Conservation (phyloP, 2,329 filamentous ascomycete genomes). For the Aspergillus cejpii region DNA sequence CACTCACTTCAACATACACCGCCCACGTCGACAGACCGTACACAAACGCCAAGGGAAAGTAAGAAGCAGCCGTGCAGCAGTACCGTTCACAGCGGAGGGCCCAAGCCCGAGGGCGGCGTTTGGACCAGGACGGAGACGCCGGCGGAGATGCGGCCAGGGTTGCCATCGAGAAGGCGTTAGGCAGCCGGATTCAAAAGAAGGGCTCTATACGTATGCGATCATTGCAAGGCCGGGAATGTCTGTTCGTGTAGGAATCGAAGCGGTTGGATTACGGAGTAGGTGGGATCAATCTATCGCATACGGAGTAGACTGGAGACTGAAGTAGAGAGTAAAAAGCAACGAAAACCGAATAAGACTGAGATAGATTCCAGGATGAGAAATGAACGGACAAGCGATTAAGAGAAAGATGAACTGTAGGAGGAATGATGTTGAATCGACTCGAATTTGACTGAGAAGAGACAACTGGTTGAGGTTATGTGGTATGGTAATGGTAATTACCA, state of each 20-base stretch:
- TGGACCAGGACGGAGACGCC: conserved; percentile 37
- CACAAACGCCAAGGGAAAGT: conserved; percentile 83
- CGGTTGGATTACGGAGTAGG: neutral
- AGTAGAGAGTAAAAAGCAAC: too few relatives aligned
- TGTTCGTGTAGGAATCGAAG: neutral
- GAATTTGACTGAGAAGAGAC: too few relatives aligned
- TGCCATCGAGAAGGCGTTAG: conserved; percentile 27
- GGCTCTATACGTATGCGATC: neutral
- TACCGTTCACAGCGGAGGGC: conserved; percentile 61
- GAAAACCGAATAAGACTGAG: too few relatives aligned
- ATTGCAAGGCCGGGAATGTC: neutral
- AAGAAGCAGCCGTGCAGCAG: conserved; percentile 72
- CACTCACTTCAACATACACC: conserved; percentile 72
- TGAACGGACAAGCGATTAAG: too few relatives aligned
- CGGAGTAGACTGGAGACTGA: too few relatives aligned
- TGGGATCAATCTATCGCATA: too few relatives aligned
- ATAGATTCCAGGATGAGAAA: too few relatives aligned
- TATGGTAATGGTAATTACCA: neutral
- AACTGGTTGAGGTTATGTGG: too few relatives aligned
- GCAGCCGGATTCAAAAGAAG: neutral
- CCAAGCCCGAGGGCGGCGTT: conserved; percentile 39
- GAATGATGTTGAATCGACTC: too few relatives aligned
- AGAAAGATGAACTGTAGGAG: too few relatives aligned
- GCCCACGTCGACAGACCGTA: conserved; percentile 91
- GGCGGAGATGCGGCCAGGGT: conserved; percentile 35